Percentiles rank a stretch among this genome's conserved stretches.
phyloP scores from a whole-genome alignment of 2,329 filamentous ascomycete genomes.

The Pyrenophora tritici-repentis region DNA sequence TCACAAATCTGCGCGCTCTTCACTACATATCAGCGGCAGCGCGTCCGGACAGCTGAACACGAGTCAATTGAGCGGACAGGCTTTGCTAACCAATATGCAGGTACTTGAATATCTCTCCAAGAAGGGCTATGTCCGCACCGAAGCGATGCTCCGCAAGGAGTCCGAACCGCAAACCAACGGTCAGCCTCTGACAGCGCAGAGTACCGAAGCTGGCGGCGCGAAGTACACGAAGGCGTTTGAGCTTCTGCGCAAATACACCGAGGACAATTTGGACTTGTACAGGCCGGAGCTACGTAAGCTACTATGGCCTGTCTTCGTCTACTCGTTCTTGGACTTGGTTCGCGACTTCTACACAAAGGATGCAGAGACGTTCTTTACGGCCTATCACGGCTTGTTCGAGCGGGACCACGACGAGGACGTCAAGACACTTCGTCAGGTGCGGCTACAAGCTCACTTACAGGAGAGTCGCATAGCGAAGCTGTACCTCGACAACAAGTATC shows the following conservation, averaged over 20 bases:
- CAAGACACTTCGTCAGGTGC: constrained; percentile 72
- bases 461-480: constrained; percentile 78
- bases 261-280: constrained; percentile 91
- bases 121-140: constrained; percentile 90
- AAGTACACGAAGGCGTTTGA: constrained; percentile 79
- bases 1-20: neutral
- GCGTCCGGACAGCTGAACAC: neutral
- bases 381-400: constrained; percentile 72
- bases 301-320: constrained; percentile 92
- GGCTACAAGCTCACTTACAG: constrained; percentile 75
- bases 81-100: constrained; percentile 47
- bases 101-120: constrained; percentile 96
- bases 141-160: constrained; percentile 89
- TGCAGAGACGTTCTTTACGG: constrained; percentile 72
- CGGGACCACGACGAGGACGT: constrained; percentile 81
- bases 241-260: constrained; percentile 79
- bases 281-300: constrained; percentile 86
- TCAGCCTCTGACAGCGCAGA: constrained; percentile 68
- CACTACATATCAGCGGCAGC: neutral
- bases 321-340: constrained; percentile 84
- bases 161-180: constrained; percentile 85
- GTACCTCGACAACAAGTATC: constrained; percentile 86
- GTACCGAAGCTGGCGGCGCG: constrained; percentile 71
- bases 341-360: constrained; percentile 73
- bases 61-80: neutral